Evolutionary conservation across 768 basidiomycete species (phyloP).

Genomic region (Suillus discolor): DNA sequence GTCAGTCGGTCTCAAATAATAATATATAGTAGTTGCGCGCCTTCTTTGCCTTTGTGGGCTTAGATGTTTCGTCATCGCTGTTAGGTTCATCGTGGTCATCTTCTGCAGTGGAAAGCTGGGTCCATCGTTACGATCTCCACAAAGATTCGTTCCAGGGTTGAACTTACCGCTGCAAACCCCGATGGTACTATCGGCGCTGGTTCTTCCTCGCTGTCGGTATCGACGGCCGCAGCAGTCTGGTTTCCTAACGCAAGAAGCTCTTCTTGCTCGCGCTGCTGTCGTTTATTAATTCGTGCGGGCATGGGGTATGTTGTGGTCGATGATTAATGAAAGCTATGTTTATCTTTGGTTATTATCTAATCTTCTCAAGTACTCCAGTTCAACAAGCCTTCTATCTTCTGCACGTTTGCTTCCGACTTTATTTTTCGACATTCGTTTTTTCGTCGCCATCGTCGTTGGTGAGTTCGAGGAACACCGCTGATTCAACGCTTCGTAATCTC

Average conservation of each 20-base stretch:
- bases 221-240: constrained; percentile 21
- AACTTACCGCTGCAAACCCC: constrained; percentile 50
- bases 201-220: constrained; percentile 39
- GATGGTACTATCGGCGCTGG: constrained; percentile 14
- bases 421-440: neutral
- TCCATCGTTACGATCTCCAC: constrained; percentile 21
- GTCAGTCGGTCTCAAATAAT: neutral
- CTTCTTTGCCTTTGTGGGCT: constrained; percentile 26
- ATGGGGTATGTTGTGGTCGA: constrained; percentile 34
- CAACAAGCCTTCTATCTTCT: neutral
- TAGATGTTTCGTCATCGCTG: constrained; percentile 23
- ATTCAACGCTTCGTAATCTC: neutral
- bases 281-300: constrained; percentile 78
- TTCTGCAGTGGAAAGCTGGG: constrained; percentile 45
- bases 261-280: constrained; percentile 85
- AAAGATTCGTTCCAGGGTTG: constrained; percentile 9
- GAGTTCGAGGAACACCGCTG: neutral
- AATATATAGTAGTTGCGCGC: constrained; percentile 10
- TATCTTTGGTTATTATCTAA: constrained; percentile 2
- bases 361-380: neutral
- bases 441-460: neutral
- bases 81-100: constrained; percentile 23
- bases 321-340: neutral
- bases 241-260: constrained; percentile 64
- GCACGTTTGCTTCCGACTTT: neutral